Evolutionary conservation across 2,329 filamentous ascomycete genomes (phyloP).

Genomic region (Penicillium hesseltinei): DNA sequence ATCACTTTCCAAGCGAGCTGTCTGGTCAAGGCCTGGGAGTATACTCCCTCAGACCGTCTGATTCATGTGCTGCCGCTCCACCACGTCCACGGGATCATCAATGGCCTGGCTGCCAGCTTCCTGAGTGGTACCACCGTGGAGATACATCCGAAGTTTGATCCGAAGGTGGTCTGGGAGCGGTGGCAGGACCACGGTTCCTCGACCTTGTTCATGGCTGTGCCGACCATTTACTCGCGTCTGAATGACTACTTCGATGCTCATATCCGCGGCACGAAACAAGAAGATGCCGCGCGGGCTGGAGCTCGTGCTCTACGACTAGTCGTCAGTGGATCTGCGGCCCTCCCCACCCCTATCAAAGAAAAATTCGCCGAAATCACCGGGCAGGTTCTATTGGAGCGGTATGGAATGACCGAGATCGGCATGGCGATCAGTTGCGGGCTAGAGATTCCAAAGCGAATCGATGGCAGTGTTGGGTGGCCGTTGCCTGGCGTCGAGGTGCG

Average conservation of each 20-base stretch:
- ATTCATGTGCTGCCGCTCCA: conserved; percentile 53
- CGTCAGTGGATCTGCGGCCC: conserved; percentile 45
- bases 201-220: conserved; percentile 53
- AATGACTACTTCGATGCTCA: conserved; percentile 46
- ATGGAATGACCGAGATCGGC: conserved; percentile 53
- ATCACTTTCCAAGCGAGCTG: conserved; percentile 35
- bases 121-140: conserved; percentile 49
- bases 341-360: conserved; percentile 43
- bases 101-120: conserved; percentile 49
- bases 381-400: conserved; percentile 48
- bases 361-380: conserved; percentile 43
- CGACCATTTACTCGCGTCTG: conserved; percentile 52
- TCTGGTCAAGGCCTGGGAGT: conserved; percentile 34
- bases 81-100: conserved; percentile 52
- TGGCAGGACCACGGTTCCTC: conserved; percentile 44
- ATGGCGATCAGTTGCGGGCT: conserved; percentile 49
- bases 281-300: conserved; percentile 33
- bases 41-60: conserved; percentile 41
- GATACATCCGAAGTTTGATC: conserved; percentile 48
- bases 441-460: conserved; percentile 40
- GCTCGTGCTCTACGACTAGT: conserved; percentile 38
- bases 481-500: conserved; percentile 49
- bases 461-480: conserved; percentile 51
- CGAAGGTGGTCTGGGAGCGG: conserved; percentile 47
- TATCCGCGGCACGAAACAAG: conserved; percentile 36